Evolutionary conservation across 192 early-diverging fungal genomes (phyloP).

Genomic region (Glomus cerebriforme): DNA sequence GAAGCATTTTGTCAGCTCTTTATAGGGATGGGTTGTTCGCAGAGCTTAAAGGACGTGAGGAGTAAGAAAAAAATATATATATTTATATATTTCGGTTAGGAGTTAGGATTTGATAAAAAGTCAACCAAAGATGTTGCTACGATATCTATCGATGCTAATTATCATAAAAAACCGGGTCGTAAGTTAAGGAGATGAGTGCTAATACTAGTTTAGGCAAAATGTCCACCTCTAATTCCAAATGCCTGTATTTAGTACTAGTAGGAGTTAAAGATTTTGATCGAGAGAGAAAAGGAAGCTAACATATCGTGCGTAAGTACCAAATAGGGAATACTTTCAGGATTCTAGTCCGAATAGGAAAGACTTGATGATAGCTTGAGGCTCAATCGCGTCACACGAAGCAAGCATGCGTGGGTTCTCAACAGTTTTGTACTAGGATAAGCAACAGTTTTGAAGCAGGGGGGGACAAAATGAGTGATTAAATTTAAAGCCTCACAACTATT

Average conservation of each 20-base stretch:
- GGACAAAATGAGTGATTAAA: too few relatives aligned
- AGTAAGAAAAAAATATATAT: conserved; percentile 15
- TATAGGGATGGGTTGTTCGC: not conserved
- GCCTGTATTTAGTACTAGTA: not conserved
- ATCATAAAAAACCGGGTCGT: not conserved
- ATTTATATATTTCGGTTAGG: not conserved
- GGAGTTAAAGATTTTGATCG: not conserved
- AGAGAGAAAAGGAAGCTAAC: not conserved
- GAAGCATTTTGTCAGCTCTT: conserved; percentile 10
- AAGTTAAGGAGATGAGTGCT: not conserved
- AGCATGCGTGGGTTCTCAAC: not conserved
- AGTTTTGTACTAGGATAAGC: not conserved
- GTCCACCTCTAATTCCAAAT: not conserved
- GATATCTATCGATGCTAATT: not conserved
- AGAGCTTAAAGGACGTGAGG: not conserved
- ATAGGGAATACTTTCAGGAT: not conserved
- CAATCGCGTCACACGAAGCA: not conserved
- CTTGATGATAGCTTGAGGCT: not conserved
- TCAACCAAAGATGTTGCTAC: not conserved
- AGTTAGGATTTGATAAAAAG: not conserved
- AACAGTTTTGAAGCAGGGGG: not conserved
- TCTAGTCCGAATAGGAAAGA: not conserved
- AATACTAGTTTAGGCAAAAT: not conserved
- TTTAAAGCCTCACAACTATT: too few relatives aligned
- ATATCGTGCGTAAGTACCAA: not conserved